Percentiles rank a stretch among this genome's conserved stretches.
Conservation (phyloP, 768 basidiomycete species). For the Lentinula boryana region DNA sequence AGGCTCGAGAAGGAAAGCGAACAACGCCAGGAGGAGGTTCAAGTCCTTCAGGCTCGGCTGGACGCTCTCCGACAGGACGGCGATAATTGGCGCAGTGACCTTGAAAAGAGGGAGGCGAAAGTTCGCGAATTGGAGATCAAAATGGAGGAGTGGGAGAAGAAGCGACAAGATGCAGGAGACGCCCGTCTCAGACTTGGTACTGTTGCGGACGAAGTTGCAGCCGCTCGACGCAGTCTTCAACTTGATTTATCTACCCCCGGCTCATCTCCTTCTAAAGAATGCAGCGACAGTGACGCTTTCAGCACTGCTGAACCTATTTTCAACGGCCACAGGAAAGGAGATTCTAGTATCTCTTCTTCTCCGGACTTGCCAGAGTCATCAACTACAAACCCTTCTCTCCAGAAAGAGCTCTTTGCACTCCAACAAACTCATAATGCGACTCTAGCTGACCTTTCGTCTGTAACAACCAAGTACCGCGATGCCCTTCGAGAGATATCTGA, state of each 20-base stretch:
- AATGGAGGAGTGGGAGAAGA: slow-evolving; percentile 74
- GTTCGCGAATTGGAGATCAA: slow-evolving; percentile 73
- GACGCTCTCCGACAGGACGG: slow-evolving; percentile 66
- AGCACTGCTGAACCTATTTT: background rate
- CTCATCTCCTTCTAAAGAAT: slow-evolving; percentile 11
- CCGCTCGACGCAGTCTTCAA: slow-evolving; percentile 65
- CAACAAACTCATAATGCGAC: slow-evolving; percentile 80
- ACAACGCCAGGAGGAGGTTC: slow-evolving; percentile 66
- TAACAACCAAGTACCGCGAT: slow-evolving; percentile 81
- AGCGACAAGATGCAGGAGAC: slow-evolving; percentile 60
- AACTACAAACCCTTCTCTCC: slow-evolving; percentile 29
- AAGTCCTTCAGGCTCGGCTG: slow-evolving; percentile 63
- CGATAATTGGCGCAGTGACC: slow-evolving; percentile 76
- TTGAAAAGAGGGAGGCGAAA: slow-evolving; percentile 76
- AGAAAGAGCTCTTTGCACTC: slow-evolving; percentile 65
- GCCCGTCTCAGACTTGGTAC: slow-evolving; percentile 60
- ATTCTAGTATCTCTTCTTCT: slow-evolving; percentile 19
- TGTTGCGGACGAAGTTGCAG: slow-evolving; percentile 65
- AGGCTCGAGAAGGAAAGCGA: slow-evolving; percentile 72
- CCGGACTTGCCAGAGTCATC: slow-evolving; percentile 18
- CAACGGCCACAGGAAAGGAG: slow-evolving; percentile 8
- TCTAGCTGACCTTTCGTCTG: slow-evolving; percentile 68
- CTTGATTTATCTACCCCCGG: slow-evolving; percentile 28
- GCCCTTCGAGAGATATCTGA: slow-evolving; percentile 92
- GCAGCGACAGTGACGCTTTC: background rate